phyloP scores from a whole-genome alignment of 345 rosid genomes.

The Sonneratia caseolaris region DNA sequence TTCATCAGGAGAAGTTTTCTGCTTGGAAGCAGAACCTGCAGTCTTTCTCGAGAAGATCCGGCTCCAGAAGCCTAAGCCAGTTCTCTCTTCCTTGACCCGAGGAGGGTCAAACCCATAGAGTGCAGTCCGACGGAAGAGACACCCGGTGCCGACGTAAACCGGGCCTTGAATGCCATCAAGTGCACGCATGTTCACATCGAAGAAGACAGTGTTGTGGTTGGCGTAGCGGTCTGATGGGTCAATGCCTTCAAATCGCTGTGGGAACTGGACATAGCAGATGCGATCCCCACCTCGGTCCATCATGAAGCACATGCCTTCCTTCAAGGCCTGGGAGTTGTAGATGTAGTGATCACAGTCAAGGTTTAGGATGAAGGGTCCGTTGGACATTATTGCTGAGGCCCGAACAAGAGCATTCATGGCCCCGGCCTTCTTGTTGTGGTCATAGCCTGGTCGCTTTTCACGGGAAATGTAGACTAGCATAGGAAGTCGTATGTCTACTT shows the following conservation, averaged over 20 bases:
- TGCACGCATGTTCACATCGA: conserved; percentile 24
- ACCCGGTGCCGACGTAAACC: conserved; percentile 22
- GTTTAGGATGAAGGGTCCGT: conserved; percentile 19
- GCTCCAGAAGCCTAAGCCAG: conserved; percentile 2
- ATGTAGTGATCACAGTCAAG: conserved; percentile 23
- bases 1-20: not conserved
- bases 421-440: conserved; percentile 27
- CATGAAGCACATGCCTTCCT: conserved; percentile 24
- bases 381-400: conserved; percentile 20
- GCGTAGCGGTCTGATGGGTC: conserved; percentile 26
- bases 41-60: conserved; percentile 9
- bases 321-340: conserved; percentile 22
- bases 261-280: conserved; percentile 22
- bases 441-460: conserved; percentile 21
- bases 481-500: conserved; percentile 20
- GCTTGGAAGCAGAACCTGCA: conserved; percentile 10
- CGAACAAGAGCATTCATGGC: conserved; percentile 27
- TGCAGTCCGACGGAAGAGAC: conserved; percentile 21
- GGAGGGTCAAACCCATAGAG: conserved; percentile 23
- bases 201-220: conserved; percentile 22
- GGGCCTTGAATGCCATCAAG: conserved; percentile 25
- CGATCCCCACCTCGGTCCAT: conserved; percentile 21
- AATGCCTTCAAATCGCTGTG: conserved; percentile 22
- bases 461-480: conserved; percentile 23
- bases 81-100: conserved; percentile 8